phyloP scores from a whole-genome alignment of 1,139 yeast species.

The Geotrichum restrictum region DNA sequence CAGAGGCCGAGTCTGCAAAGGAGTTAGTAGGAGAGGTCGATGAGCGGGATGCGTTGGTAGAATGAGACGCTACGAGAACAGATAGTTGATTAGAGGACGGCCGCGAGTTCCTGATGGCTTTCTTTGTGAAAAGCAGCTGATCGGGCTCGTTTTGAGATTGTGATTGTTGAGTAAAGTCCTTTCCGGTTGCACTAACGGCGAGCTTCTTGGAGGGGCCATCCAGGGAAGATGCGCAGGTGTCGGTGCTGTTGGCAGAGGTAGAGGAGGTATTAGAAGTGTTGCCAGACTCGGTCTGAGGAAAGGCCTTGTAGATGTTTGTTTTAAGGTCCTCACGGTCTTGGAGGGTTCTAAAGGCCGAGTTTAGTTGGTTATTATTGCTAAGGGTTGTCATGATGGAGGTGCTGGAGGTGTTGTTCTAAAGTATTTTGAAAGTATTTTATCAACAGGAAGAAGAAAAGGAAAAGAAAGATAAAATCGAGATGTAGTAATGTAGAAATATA shows the following conservation, averaged over 20 bases:
- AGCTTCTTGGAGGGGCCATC: not conserved
- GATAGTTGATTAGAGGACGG: constrained; percentile 8
- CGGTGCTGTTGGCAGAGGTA: not conserved
- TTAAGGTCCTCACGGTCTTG: not conserved
- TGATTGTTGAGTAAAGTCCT: not conserved
- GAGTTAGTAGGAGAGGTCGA: not conserved
- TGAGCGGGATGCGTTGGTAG: not conserved
- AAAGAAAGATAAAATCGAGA: too few species aligned
- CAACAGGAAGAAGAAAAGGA: too few species aligned
- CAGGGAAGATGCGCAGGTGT: constrained; percentile 1
- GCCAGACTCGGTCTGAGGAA: constrained; percentile 1
- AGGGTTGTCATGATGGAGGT: not conserved
- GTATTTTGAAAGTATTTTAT: too few species aligned
- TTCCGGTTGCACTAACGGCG: not conserved
- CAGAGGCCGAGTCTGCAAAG: not conserved
- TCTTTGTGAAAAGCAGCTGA: constrained; percentile 6
- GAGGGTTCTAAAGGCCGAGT: not conserved
- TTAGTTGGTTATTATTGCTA: not conserved
- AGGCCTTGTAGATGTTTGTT: not conserved
- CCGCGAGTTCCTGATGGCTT: constrained; percentile 8
- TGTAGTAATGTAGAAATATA: too few species aligned
- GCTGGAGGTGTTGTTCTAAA: too few species aligned
- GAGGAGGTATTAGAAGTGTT: constrained; percentile 5
- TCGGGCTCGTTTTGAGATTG: not conserved
- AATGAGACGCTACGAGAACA: not conserved